Evolutionary conservation across 2,329 filamentous ascomycete genomes (phyloP).

Genomic region (Didymella keratinophila): DNA sequence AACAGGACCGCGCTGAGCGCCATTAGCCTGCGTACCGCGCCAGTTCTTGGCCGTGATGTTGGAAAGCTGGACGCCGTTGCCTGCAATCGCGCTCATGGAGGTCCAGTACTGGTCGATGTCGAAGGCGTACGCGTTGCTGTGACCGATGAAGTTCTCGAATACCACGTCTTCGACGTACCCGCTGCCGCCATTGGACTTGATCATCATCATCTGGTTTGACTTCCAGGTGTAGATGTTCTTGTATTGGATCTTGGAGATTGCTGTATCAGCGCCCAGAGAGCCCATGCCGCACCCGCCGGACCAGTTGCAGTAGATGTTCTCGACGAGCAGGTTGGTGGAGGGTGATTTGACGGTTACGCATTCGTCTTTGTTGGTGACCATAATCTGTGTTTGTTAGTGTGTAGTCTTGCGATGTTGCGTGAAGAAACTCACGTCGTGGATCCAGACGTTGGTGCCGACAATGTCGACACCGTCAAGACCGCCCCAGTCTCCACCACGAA

Average conservation of each 20-base stretch:
- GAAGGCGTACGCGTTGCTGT: constrained; percentile 65
- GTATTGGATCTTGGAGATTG: constrained; percentile 63
- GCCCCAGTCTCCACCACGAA: constrained; percentile 61
- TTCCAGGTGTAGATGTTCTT: constrained; percentile 65
- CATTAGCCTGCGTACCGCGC: constrained; percentile 63
- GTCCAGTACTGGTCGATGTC: constrained; percentile 65
- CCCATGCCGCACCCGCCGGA: constrained; percentile 67
- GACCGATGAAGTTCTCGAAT: constrained; percentile 68
- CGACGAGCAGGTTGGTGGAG: constrained; percentile 63
- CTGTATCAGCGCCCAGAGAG: constrained; percentile 59
- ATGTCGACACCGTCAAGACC: constrained; percentile 66
- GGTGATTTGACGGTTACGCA: constrained; percentile 64
- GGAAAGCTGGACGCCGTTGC: constrained; percentile 61
- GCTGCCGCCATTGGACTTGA: constrained; percentile 67
- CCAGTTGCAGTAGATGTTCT: constrained; percentile 69
- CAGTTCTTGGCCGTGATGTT: constrained; percentile 65
- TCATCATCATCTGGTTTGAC: constrained; percentile 70
- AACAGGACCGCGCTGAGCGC: constrained; percentile 61
- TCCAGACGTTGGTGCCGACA: constrained; percentile 63
- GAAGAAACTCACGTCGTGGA: constrained; percentile 58
- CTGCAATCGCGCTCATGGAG: constrained; percentile 52
- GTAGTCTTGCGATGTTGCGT: neutral
- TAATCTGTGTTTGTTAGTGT: constrained; percentile 45
- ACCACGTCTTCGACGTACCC: constrained; percentile 61
- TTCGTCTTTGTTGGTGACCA: constrained; percentile 70